A percentile compares a stretch with the other conserved stretches of the same genome.
These are phyloP conservation scores for Thalassiosira mediterranea DNA, from an alignment of 352 stramenopile species.

Conservation along the genomic window DNA sequence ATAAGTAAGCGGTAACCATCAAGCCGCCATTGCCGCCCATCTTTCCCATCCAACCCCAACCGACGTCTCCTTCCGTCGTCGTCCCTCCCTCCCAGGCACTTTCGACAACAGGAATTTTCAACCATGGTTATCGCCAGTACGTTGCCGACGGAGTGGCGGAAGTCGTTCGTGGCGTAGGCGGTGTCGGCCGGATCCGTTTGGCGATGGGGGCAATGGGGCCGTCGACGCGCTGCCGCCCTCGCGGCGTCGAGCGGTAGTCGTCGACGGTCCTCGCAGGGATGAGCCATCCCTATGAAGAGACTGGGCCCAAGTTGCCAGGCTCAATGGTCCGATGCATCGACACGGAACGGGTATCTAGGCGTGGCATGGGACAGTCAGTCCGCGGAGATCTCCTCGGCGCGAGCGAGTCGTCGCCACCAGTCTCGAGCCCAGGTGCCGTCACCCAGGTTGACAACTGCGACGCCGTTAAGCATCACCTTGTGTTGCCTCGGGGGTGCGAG, in stretches of 20 bases:
- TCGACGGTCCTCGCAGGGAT: not conserved
- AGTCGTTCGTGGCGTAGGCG: not conserved
- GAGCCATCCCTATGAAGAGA: too few species aligned
- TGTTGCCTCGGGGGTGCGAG: too few species aligned
- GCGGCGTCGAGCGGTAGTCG: not conserved
- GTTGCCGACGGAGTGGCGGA: slow-evolving; percentile 14
- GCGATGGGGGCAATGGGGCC: not conserved
- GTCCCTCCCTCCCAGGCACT: not conserved
- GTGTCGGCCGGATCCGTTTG: not conserved
- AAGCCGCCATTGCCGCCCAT: not conserved
- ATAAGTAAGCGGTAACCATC: not conserved
- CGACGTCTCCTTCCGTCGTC: not conserved
- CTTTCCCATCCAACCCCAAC: not conserved
- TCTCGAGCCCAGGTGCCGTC: too few species aligned
- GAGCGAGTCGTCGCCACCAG: not conserved
- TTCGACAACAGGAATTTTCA: slow-evolving; percentile 10
- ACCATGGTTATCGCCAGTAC: slow-evolving; percentile 64
- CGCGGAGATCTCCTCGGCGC: slow-evolving; percentile 1
- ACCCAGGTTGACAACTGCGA: too few species aligned
- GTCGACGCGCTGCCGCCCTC: not conserved
- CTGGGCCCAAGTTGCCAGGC: too few species aligned
- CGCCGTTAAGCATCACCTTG: too few species aligned
- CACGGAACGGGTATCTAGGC: not conserved
- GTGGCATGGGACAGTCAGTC: not conserved
- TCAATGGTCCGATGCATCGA: not conserved